Conservation (phyloP, 345 rosid species). For the Eucalyptus tenuipes region DNA sequence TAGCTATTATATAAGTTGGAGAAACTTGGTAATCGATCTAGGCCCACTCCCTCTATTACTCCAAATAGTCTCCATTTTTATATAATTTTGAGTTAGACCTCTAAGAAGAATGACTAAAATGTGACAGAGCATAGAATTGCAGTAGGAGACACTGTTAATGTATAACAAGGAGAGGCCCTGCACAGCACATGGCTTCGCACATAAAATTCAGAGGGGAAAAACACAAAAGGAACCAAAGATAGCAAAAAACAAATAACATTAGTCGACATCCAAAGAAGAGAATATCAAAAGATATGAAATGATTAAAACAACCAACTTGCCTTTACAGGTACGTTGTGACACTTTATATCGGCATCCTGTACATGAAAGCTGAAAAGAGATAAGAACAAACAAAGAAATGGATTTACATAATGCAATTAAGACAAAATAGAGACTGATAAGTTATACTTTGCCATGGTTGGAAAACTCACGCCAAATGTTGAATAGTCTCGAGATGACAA, state of each 20-base stretch:
- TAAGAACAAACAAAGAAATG: neutral
- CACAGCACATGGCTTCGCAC: neutral
- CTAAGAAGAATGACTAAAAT: neutral
- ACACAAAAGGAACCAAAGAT: conserved; percentile 1
- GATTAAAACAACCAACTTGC: conserved; percentile 5
- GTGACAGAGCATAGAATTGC: too few relatives aligned
- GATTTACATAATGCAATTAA: neutral
- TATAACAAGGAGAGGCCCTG: neutral
- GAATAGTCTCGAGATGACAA: conserved; percentile 63
- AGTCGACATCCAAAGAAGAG: neutral
- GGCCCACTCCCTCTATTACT: neutral
- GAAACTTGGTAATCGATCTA: neutral
- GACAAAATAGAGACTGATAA: neutral
- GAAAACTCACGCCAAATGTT: conserved; percentile 41
- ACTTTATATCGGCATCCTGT: conserved; percentile 57
- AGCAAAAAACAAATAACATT: neutral
- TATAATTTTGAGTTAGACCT: neutral
- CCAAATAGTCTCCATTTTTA: neutral
- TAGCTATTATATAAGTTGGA: neutral
- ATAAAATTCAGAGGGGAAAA: neutral
- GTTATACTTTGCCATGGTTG: neutral
- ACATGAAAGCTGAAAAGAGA: conserved; percentile 34
- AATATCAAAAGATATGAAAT: neutral
- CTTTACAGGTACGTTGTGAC: conserved; percentile 56
- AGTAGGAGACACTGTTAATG: fast-evolving